Conservation (phyloP, 192 early-diverging fungal genomes). For the Rhizoclosmatium globosum region DNA sequence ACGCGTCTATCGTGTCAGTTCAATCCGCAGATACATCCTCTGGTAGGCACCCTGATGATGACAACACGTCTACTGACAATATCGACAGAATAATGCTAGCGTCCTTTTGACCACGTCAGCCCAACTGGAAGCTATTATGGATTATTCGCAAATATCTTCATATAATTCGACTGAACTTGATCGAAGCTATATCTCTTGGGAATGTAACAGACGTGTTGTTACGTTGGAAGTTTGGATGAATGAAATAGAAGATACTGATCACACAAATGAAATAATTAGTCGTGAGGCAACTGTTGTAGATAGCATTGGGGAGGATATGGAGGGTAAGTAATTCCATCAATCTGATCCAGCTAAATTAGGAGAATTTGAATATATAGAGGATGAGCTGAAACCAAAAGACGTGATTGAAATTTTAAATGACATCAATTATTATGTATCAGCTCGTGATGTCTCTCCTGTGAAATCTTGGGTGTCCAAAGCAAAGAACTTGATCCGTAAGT, state of each 20-base stretch:
- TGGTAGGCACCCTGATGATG: neutral
- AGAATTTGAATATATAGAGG: neutral
- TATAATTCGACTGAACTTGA: too few species aligned
- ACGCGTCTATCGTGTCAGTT: neutral
- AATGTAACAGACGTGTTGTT: neutral
- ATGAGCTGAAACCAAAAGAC: conserved; percentile 21
- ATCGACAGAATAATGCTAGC: too few species aligned
- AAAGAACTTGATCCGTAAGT: conserved; percentile 36
- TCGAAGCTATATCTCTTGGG: neutral
- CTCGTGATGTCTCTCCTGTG: conserved; percentile 14
- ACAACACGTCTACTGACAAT: too few species aligned
- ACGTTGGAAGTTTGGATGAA: neutral
- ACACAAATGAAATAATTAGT: neutral
- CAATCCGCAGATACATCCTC: neutral
- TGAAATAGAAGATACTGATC: neutral
- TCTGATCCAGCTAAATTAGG: neutral
- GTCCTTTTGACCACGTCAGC: neutral
- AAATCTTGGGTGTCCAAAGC: conserved; percentile 34
- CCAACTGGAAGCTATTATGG: neutral
- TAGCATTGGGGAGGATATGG: neutral
- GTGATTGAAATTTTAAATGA: conserved; percentile 35
- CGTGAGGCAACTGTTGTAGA: neutral
- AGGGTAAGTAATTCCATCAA: neutral
- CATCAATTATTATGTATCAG: conserved; percentile 29
- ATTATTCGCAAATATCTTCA: neutral